phyloP scores from a whole-genome alignment of 176 grass and related monocot species.

The Dactylis glomerata region DNA sequence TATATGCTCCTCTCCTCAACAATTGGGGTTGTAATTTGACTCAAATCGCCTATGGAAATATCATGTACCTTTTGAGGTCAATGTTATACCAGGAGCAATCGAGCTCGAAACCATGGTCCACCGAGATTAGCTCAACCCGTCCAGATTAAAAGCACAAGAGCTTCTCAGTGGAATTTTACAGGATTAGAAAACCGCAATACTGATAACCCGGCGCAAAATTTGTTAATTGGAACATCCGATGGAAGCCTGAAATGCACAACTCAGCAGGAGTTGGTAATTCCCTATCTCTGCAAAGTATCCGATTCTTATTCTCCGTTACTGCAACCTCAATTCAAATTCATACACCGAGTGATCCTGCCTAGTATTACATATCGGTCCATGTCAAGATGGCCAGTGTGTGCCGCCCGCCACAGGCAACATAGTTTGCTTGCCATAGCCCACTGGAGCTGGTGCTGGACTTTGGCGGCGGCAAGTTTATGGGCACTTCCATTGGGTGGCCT shows the following conservation, averaged over 20 bases:
- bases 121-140: background rate
- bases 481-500: conserved; percentile 75
- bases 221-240: background rate
- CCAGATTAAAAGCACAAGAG: background rate
- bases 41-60: too few relatives aligned
- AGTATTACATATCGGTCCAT: conserved; percentile 56
- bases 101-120: background rate
- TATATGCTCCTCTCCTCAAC: too few relatives aligned
- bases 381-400: conserved; percentile 81
- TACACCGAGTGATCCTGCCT: background rate
- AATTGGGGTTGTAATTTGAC: too few relatives aligned
- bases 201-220: background rate
- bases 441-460: conserved; percentile 9
- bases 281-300: background rate
- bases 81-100: background rate
- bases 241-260: background rate
- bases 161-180: background rate
- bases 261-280: background rate
- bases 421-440: conserved; percentile 72
- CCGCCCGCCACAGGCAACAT: conserved; percentile 88
- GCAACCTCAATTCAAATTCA: background rate
- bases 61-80: background rate
- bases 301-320: conserved; percentile 15
- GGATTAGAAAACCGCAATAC: background rate
- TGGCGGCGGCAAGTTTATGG: conserved; percentile 55